Percentiles rank a stretch among this genome's conserved stretches.
These are phyloP conservation scores for Solanum corneliomulleri DNA, from an alignment of 257 asterid species.

Conservation along the genomic window DNA sequence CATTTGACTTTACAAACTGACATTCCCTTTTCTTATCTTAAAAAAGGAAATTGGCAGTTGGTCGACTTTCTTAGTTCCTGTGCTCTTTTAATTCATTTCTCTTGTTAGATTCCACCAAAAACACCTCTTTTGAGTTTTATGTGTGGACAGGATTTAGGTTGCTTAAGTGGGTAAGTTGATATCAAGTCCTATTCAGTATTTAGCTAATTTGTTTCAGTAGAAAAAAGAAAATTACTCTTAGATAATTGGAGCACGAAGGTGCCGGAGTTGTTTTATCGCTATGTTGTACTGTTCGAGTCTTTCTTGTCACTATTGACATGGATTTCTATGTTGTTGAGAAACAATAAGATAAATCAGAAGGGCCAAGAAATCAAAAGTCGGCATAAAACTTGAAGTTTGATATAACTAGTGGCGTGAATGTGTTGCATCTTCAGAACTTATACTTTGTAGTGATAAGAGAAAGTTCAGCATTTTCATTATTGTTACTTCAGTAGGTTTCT, in stretches of 20 bases:
- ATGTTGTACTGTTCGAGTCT: not conserved
- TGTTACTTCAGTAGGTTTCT: not conserved
- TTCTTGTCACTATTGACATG: not conserved
- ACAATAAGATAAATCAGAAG: not conserved
- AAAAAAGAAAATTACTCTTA: not conserved
- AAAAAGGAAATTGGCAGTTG: not conserved
- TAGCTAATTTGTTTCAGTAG: not conserved
- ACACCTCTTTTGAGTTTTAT: not conserved
- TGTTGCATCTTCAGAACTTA: not conserved
- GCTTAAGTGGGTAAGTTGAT: not conserved
- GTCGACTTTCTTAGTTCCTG: not conserved
- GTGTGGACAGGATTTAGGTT: not conserved
- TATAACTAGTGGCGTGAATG: not conserved
- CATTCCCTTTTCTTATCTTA: not conserved
- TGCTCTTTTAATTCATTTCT: not conserved
- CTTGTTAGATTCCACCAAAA: not conserved
- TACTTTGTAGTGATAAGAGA: not conserved
- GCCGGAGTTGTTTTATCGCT: not conserved
- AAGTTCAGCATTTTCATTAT: not conserved
- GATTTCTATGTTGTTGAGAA: not conserved
- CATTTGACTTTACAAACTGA: not conserved
- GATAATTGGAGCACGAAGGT: not conserved
- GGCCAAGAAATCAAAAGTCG: not conserved
- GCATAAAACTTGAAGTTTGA: not conserved
- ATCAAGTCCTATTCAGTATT: not conserved